phyloP scores from a whole-genome alignment of 257 asterid species.

The Hygrophila difformis region DNA sequence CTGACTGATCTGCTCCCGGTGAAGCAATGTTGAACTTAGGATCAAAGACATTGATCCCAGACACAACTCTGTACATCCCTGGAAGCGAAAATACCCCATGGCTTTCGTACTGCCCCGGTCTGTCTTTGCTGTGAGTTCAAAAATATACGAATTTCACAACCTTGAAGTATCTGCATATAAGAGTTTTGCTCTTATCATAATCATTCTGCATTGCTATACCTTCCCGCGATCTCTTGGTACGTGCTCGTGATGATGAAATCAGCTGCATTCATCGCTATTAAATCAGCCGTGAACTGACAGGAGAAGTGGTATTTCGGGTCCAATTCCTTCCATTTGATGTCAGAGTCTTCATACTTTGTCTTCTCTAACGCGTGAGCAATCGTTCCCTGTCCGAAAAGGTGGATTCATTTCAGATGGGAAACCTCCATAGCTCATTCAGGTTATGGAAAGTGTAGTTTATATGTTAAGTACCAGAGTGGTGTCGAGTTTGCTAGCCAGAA shows the following conservation, averaged over 20 bases:
- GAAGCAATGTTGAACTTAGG: slow-evolving; percentile 88
- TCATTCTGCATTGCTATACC: slow-evolving; percentile 24
- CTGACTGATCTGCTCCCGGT: slow-evolving; percentile 84
- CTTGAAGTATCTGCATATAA: no score
- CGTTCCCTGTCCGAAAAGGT: slow-evolving; percentile 48
- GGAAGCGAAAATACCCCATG: slow-evolving; percentile 72
- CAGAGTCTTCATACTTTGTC: slow-evolving; percentile 92
- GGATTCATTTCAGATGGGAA: background rate
- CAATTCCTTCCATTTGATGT: slow-evolving; percentile 70
- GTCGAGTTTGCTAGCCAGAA: slow-evolving; percentile 91
- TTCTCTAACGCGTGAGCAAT: slow-evolving; percentile 95
- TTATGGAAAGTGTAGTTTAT: no score
- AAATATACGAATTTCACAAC: background rate
- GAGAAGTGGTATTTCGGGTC: slow-evolving; percentile 81
- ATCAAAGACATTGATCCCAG: slow-evolving; percentile 76
- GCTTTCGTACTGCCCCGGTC: slow-evolving; percentile 91
- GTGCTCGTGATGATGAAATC: slow-evolving; percentile 93
- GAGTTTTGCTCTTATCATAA: no score
- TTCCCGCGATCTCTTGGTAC: slow-evolving; percentile 93
- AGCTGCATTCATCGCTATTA: slow-evolving; percentile 81
- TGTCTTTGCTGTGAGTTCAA: slow-evolving; percentile 89
- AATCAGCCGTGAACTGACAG: slow-evolving; percentile 88
- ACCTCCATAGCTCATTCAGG: background rate
- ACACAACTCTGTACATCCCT: slow-evolving; percentile 72
- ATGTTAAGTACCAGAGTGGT: slow-evolving; percentile 68